Evolutionary conservation across 2,329 filamentous ascomycete species (phyloP).

Genomic region (Colletotrichum viniferum): DNA sequence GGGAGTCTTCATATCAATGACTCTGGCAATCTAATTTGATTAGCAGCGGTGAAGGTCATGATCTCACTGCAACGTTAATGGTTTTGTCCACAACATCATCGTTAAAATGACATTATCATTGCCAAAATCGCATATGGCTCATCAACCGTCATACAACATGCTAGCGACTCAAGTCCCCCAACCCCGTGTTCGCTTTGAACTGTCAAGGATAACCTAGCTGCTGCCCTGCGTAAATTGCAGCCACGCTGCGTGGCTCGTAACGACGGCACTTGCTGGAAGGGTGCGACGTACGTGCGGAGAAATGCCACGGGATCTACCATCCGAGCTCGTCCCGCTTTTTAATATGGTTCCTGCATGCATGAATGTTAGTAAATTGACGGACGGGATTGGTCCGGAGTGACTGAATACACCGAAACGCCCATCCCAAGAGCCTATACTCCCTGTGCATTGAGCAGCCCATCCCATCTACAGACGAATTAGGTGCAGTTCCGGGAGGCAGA

Average conservation of each 20-base stretch:
- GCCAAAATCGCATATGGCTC: neutral
- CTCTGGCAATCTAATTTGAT: neutral
- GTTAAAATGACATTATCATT: neutral
- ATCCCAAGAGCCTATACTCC: neutral
- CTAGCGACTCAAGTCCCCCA: neutral
- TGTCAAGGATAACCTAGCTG: neutral
- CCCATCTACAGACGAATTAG: neutral
- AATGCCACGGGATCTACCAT: neutral
- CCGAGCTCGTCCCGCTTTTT: neutral
- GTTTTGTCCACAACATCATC: neutral
- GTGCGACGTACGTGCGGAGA: neutral
- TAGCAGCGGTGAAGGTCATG: neutral
- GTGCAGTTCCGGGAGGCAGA: neutral
- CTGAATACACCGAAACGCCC: neutral
- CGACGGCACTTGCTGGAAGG: neutral
- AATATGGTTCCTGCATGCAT: neutral
- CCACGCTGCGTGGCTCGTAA: neutral
- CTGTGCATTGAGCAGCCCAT: neutral
- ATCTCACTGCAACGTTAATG: rapidly evolving
- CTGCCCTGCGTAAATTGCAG: neutral
- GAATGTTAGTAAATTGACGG: neutral
- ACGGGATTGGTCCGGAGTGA: neutral
- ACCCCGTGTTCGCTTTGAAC: neutral
- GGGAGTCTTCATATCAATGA: neutral
- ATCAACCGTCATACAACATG: neutral